Evolutionary conservation across 495 filamentous ascomycete genomes (phyloP).

Genomic region (Beverwykella pulmonaria): DNA sequence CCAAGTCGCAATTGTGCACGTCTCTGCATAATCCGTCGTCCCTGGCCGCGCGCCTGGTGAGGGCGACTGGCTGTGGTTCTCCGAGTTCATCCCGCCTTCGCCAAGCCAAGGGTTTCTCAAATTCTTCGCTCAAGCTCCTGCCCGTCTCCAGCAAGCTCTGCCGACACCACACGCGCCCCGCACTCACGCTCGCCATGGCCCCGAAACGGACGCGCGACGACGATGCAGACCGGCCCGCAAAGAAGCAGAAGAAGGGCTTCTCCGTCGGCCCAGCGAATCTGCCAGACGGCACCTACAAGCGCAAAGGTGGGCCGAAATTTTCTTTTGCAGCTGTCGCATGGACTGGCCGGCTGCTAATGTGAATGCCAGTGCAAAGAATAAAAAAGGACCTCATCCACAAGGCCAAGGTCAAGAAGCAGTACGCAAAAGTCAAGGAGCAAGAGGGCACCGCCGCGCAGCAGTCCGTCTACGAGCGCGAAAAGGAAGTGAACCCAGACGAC

Average conservation of each 20-base stretch:
- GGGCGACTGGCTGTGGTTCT: background rate
- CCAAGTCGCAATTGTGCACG: constrained; percentile 1
- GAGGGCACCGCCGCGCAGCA: constrained; percentile 29
- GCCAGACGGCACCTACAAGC: constrained; percentile 86
- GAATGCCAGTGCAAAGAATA: constrained; percentile 76
- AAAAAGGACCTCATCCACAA: constrained; percentile 88
- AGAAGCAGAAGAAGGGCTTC: constrained; percentile 66
- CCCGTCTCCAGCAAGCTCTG: background rate
- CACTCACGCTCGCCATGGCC: constrained; percentile 55
- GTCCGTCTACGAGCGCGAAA: constrained; percentile 33
- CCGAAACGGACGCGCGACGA: constrained; percentile 58
- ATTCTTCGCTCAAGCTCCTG: background rate
- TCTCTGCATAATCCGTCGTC: too few relatives aligned
- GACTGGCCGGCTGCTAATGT: background rate
- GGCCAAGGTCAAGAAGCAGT: constrained; percentile 91
- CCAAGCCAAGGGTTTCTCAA: background rate
- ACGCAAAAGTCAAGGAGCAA: constrained; percentile 78
- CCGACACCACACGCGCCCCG: constrained; percentile 17
- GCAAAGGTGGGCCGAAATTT: constrained; percentile 66
- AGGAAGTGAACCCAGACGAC: constrained; percentile 9
- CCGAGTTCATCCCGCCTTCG: background rate
- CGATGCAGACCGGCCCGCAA: constrained; percentile 42
- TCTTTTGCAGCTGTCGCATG: background rate
- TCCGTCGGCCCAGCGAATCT: constrained; percentile 88
- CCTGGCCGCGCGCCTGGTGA: background rate